A percentile compares a stretch with the other conserved stretches of the same genome.
Evolutionary conservation across 2,329 filamentous ascomycete species (phyloP).

Genomic region (Gyromitra esculenta): DNA sequence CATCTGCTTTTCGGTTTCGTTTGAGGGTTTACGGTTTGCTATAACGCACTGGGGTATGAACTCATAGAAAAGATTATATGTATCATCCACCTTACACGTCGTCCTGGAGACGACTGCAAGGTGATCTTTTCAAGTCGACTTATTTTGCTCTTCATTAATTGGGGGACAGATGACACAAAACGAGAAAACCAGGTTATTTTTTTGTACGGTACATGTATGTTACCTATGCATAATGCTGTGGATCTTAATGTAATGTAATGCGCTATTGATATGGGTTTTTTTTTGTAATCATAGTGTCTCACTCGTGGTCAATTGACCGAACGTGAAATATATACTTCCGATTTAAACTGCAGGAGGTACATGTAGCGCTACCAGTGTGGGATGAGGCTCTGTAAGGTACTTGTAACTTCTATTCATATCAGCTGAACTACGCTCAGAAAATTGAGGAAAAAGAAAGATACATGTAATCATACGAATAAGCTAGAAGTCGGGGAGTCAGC

Average conservation of each 20-base stretch:
- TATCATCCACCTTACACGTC: background rate
- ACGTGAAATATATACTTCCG: background rate
- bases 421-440: no score
- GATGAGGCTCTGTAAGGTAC: background rate
- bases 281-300: slow-evolving; percentile 24
- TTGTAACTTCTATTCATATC: background rate
- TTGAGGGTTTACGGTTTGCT: slow-evolving; percentile 2
- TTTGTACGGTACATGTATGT: background rate
- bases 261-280: slow-evolving; percentile 18
- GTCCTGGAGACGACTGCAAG: slow-evolving; percentile 7
- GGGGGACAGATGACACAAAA: background rate
- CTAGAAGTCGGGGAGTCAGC: no score
- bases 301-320: slow-evolving; percentile 19
- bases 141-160: background rate
- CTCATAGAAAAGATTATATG: slow-evolving; percentile 19
- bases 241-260: slow-evolving; percentile 37
- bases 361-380: background rate
- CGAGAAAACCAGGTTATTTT: background rate
- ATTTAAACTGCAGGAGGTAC: background rate
- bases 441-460: no score
- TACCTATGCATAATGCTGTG: background rate
- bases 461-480: no score
- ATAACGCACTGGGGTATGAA: slow-evolving; percentile 12
- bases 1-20: slow-evolving; percentile 8
- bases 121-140: background rate